Percentiles rank a stretch among this genome's conserved stretches.
These are phyloP conservation scores for Yarrowia porcina DNA, from an alignment of 805 yeast genomes.

Conservation along the genomic window DNA sequence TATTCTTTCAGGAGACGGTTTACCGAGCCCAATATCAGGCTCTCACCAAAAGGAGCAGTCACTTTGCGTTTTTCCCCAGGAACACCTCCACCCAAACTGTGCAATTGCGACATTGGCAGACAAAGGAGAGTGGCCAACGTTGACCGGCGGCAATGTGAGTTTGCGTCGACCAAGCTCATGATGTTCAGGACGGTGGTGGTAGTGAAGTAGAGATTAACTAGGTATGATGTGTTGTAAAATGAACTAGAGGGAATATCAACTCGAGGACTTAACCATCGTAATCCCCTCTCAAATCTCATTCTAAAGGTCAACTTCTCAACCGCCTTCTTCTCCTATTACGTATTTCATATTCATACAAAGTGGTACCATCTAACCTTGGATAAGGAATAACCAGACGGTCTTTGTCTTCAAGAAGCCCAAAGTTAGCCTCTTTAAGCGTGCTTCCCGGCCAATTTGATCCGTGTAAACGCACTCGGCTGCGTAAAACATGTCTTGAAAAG, in stretches of 20 bases:
- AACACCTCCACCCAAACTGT: constrained; percentile 17
- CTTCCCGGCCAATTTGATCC: constrained; percentile 18
- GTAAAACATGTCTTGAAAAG: constrained; percentile 1
- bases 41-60: no score
- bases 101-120: constrained; percentile 12
- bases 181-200: no score
- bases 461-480: not conserved
- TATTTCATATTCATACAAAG: no score
- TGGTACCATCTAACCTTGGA: constrained; percentile 12
- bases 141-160: constrained; percentile 15
- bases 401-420: not conserved
- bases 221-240: no score
- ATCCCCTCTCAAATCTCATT: no score
- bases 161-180: constrained; percentile 23
- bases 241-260: no score
- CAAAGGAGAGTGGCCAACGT: not conserved
- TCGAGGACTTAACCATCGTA: no score
- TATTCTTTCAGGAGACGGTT: not conserved
- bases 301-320: no score
- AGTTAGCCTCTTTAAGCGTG: not conserved
- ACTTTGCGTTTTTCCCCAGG: constrained; percentile 6
- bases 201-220: no score
- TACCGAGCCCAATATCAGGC: no score
- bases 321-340: not conserved
- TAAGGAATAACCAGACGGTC: not conserved